Evolutionary conservation across 495 filamentous ascomycete genomes (phyloP).

Genomic region (Daldinia vernicosa): DNA sequence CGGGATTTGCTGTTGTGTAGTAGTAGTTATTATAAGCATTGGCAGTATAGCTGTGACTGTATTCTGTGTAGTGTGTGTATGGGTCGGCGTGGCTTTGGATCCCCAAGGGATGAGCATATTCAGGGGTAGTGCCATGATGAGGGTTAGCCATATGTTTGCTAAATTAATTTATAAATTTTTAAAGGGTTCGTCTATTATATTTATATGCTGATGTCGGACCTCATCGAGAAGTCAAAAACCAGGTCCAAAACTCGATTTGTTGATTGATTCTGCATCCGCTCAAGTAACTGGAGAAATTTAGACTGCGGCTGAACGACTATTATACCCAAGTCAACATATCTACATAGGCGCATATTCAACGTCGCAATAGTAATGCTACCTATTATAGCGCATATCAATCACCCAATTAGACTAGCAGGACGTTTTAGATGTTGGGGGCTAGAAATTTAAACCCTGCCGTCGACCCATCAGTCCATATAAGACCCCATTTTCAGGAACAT

Average conservation of each 20-base stretch:
- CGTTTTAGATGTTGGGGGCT: neutral
- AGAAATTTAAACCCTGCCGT: neutral
- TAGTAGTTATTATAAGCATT: neutral
- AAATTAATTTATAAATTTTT: neutral
- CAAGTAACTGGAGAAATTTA: too few species aligned
- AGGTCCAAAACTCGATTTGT: too few species aligned
- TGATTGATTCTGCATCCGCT: too few species aligned
- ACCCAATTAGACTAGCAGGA: neutral
- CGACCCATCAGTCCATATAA: neutral
- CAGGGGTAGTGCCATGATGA: neutral
- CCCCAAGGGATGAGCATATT: neutral
- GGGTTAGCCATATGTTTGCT: neutral
- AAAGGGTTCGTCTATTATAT: too few species aligned
- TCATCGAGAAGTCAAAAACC: too few species aligned
- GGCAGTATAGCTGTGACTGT: neutral
- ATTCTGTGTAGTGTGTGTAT: neutral
- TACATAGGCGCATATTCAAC: too few species aligned
- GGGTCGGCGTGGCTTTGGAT: neutral
- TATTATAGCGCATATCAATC: neutral
- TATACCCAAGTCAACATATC: too few species aligned
- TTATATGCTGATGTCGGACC: too few species aligned
- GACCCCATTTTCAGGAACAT: neutral
- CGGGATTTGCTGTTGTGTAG: neutral
- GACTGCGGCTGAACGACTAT: too few species aligned
- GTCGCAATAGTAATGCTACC: neutral